Percentiles rank a stretch among this genome's conserved stretches.
These are phyloP conservation scores for Podosphaera aphanis DNA, from an alignment of 2,329 filamentous ascomycete genomes.

Conservation along the genomic window DNA sequence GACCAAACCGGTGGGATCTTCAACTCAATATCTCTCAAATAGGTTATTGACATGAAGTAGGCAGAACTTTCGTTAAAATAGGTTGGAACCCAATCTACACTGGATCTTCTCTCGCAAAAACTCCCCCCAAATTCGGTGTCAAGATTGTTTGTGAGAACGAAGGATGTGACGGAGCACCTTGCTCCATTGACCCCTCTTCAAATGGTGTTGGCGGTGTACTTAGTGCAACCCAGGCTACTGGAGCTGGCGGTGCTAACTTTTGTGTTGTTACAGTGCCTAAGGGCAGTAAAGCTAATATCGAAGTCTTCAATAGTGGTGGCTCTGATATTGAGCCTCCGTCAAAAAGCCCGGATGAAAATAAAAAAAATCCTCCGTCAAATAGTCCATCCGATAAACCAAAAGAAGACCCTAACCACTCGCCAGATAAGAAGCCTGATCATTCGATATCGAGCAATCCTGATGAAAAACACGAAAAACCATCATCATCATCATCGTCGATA, in stretches of 20 bases:
- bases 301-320: conserved; percentile 24
- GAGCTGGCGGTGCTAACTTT: conserved; percentile 46
- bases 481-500: no score
- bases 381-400: not conserved
- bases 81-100: conserved; percentile 58
- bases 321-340: not conserved
- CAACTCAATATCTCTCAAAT: not conserved
- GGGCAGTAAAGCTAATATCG: conserved; percentile 41
- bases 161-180: conserved; percentile 50
- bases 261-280: conserved; percentile 55
- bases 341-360: not conserved
- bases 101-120: conserved; percentile 26
- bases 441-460: not conserved
- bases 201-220: conserved; percentile 32
- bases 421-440: not conserved
- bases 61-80: conserved; percentile 50
- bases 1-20: conserved; percentile 22
- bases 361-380: not conserved
- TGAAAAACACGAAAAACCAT: not conserved
- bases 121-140: conserved; percentile 40
- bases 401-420: not conserved
- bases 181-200: conserved; percentile 39
- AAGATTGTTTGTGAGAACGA: conserved; percentile 44
- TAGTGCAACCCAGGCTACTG: conserved; percentile 28
- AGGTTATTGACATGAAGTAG: not conserved